Evolutionary conservation across 805 yeast genomes (phyloP), one percentile per base, ranked within the genome.

Genomic region (Danielia reshetovae): DNA sequence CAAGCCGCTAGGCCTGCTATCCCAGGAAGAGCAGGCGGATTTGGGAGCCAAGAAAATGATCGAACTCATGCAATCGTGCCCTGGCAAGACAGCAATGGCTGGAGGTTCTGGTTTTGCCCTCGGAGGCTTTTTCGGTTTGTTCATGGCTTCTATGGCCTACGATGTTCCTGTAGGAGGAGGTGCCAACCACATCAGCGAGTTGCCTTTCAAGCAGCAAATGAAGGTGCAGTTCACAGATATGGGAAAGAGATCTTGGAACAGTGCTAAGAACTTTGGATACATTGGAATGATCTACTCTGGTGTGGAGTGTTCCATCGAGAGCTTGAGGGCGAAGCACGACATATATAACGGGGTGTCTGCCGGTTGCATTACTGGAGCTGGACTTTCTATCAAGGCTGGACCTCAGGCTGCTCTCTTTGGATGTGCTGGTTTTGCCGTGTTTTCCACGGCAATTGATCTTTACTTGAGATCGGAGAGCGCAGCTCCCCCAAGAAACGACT

Each of bases 371-470:
- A 93, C 98, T 1, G 98, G 98, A 28, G 98, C 96, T 22, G 97
- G 96, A 0, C 72, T 93, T 34, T 95, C 97, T 2, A 74, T 85
- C 48, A 86, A 84, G 55, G 78, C 93, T 30, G 98, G 98, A 1
- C 98, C 98, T 1, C 88, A 81, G 50, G 94, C 95, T 18, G 93
- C 96, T 0, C 50, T 79, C 17, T 57, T 89, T 39, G 98, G 98
- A 1, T 93, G 97, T 70, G 96, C 94, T 18, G 98, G 97, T 7
- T 93, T 93, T 66, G 97, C 97, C 2, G 95, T 93, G 6, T 93
- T 93, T 59, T 82, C 95, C 36, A 80, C 87, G 4, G 95, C 95
- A 5, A 77, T 47, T 18, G 52, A 47, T 32, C 48, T 47, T n/a
- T 47, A 47, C 33, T 32, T 47, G 42, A 34, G 46, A 21, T 39